Evolutionary conservation across 2,329 filamentous ascomycete species (phyloP), one percentile per base, ranked within the genome.

Genomic region (Cladosporium sp.): DNA sequence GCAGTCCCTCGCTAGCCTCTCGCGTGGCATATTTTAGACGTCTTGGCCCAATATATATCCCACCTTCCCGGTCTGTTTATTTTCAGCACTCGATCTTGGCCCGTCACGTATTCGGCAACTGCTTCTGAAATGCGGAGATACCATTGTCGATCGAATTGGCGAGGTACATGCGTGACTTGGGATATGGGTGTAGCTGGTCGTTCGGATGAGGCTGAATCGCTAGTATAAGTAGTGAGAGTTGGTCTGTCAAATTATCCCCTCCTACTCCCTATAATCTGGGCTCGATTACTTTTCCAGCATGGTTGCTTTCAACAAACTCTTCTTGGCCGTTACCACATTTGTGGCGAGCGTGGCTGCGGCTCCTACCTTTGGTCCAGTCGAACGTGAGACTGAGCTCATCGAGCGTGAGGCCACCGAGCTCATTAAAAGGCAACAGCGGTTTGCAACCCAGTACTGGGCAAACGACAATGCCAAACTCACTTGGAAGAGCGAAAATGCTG

Each of bases 381-480:
- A 46, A 14, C 56, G 14, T 23, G 56, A 59, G 18, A 59, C 33
- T 12, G 46, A 33, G 11, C 60, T 33, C 16, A 40, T 55, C 4
- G 60, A 63, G 28, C 60, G 35, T 10, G 60, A 56, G n/a, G 63
- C 33, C 18, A 60, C 44, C 7, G 55, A 60, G 3, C 63, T 65
- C 10, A 33, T 60, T 3, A 59, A 59, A 28, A 56, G 63, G 12
- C 55, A 58, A 18, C 63, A 65, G 26, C 57, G 55, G 14, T 40
- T 67, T 53, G 64, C 60, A 6, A 63, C 60, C 6, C 60, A 70
- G 53, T 70, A 70, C 55, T 64, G 66, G 57, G 67, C 68, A 33
- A 69, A 71, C 66, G 67, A 71, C 44, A 69, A 68, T 46, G 64
- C 67, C 57, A 66, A 65, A 46, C 40, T 66, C 3, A 67, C 64